Percentiles rank a stretch among this genome's conserved stretches.
phyloP scores from a whole-genome alignment of 441 rosid species.

The Biscutella laevigata region DNA sequence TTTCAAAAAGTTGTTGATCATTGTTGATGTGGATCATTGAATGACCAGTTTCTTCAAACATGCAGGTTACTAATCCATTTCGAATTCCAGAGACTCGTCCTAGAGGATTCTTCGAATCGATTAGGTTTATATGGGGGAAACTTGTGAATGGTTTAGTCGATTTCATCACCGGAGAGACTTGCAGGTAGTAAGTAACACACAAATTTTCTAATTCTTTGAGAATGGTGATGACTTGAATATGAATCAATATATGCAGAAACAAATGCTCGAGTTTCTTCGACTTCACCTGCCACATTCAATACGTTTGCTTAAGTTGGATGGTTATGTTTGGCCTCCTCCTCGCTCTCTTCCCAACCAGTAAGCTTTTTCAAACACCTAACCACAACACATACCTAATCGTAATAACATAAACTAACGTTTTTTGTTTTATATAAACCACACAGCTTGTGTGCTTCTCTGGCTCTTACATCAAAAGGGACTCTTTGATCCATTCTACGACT shows the following conservation, averaged over 20 bases:
- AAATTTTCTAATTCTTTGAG: not conserved
- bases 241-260: constrained; percentile 32
- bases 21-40: not conserved
- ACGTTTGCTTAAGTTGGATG: constrained; percentile 84
- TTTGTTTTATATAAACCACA: too few relatives aligned
- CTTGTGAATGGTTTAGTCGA: constrained; percentile 61
- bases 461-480: constrained; percentile 85
- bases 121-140: constrained; percentile 44
- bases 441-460: constrained; percentile 75
- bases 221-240: not conserved
- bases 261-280: constrained; percentile 77
- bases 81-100: constrained; percentile 45
- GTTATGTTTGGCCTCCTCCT: constrained; percentile 67
- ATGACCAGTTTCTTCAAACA: not conserved
- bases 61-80: constrained; percentile 58
- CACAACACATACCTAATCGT: not conserved
- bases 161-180: constrained; percentile 68
- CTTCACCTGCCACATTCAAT: constrained; percentile 84
- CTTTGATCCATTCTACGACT: constrained; percentile 72
- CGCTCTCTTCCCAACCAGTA: constrained; percentile 70
- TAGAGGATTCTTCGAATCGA: constrained; percentile 64
- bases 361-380: not conserved
- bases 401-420: not conserved
- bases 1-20: not conserved
- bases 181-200: constrained; percentile 71